Evolutionary conservation across 2,329 filamentous ascomycete species (phyloP).

Genomic region (Colletotrichum sp.): DNA sequence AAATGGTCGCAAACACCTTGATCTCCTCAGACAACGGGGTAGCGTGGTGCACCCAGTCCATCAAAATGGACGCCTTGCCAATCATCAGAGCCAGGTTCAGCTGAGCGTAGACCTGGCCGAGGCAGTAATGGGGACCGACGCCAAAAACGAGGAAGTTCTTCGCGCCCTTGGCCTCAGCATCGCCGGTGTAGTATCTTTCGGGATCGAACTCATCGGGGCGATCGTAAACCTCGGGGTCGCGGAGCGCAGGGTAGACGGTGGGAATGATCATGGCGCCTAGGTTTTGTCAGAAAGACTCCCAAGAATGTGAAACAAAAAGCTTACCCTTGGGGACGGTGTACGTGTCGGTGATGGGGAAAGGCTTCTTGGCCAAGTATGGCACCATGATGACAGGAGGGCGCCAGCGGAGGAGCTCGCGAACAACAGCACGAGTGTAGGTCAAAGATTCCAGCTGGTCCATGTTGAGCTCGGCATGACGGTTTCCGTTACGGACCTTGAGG

Average conservation of each 20-base stretch:
- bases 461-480: slow-evolving; percentile 71
- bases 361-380: slow-evolving; percentile 92
- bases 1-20: slow-evolving; percentile 98
- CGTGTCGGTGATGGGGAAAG: slow-evolving; percentile 84
- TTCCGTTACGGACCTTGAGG: slow-evolving; percentile 74
- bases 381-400: slow-evolving; percentile 97
- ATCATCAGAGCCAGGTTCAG: slow-evolving; percentile 88
- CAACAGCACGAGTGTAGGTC: slow-evolving; percentile 88
- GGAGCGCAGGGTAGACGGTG: slow-evolving; percentile 86
- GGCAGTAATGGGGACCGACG: slow-evolving; percentile 93
- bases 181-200: slow-evolving; percentile 88
- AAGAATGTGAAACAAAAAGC: slow-evolving; percentile 20
- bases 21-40: slow-evolving; percentile 90
- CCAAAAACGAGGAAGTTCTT: slow-evolving; percentile 99
- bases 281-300: not conserved
- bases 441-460: slow-evolving; percentile 90
- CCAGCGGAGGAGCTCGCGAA: slow-evolving; percentile 91
- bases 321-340: slow-evolving; percentile 92
- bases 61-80: slow-evolving; percentile 84
- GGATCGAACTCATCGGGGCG: slow-evolving; percentile 90
- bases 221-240: slow-evolving; percentile 90
- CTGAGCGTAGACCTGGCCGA: slow-evolving; percentile 91
- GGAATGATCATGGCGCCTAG: slow-evolving; percentile 90
- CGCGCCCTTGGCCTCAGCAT: slow-evolving; percentile 81
- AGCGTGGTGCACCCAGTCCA: slow-evolving; percentile 90